These are phyloP conservation scores for Microthyrium microscopicum DNA, from an alignment of 2,329 filamentous ascomycete species.

Conservation along the genomic window DNA sequence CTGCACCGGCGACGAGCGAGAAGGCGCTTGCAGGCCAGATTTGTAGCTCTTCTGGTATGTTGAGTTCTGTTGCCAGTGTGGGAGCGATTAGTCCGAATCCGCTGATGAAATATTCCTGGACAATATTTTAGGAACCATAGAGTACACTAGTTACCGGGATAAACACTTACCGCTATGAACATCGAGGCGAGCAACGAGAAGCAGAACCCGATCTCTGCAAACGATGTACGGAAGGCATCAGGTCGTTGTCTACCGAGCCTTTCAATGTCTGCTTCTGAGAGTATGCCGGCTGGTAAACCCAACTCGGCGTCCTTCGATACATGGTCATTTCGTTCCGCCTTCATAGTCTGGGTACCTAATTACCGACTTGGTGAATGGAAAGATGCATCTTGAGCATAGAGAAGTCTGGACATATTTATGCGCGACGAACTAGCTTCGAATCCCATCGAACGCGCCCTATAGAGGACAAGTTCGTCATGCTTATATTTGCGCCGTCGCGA, in stretches of 20 bases:
- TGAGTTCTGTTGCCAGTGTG: constrained; percentile 40
- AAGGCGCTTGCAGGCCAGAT: constrained; percentile 26
- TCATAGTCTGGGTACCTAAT: too few relatives aligned
- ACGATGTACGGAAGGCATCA: constrained; percentile 32
- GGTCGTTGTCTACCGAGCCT: constrained; percentile 46
- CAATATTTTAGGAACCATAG: neutral
- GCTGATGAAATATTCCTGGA: constrained; percentile 52
- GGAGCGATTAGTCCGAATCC: constrained; percentile 59
- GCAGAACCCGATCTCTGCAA: constrained; percentile 45
- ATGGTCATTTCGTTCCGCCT: too few relatives aligned
- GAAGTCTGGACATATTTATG: too few relatives aligned
- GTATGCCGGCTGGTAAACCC: too few relatives aligned
- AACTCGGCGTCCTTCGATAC: too few relatives aligned
- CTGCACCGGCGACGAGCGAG: constrained; percentile 20
- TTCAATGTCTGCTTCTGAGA: constrained; percentile 26
- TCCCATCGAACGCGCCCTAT: too few relatives aligned
- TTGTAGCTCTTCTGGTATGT: constrained; percentile 48
- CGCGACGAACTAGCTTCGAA: too few relatives aligned
- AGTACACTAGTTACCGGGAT: neutral
- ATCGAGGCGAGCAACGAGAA: constrained; percentile 46
- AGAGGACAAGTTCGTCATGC: too few relatives aligned
- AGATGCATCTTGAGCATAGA: too few relatives aligned
- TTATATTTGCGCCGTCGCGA: too few relatives aligned
- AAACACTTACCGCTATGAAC: constrained; percentile 36
- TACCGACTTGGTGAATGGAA: too few relatives aligned